Evolutionary conservation across 2,329 filamentous ascomycete genomes (phyloP).

Genomic region (Tolypocladium inflatum): DNA sequence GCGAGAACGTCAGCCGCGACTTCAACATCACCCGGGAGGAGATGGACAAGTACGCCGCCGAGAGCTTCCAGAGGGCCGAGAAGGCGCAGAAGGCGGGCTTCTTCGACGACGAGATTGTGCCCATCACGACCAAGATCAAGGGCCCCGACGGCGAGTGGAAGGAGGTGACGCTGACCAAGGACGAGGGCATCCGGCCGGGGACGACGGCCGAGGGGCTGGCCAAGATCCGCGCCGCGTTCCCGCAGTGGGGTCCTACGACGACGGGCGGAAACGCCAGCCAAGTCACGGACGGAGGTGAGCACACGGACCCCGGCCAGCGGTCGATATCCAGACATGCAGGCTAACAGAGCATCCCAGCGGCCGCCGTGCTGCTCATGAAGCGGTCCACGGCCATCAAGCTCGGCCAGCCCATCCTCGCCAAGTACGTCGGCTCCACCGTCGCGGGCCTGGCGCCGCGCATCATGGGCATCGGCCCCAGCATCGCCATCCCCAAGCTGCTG

Average conservation of each 20-base stretch:
- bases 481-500: conserved; percentile 75
- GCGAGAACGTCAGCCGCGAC: conserved; percentile 88
- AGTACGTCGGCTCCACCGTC: conserved; percentile 87
- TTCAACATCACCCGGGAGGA: conserved; percentile 72
- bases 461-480: conserved; percentile 85
- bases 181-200: conserved; percentile 85
- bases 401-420: conserved; percentile 84
- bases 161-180: conserved; percentile 68
- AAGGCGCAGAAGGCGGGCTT: conserved; percentile 80
- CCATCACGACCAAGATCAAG: conserved; percentile 74
- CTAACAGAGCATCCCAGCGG: conserved; percentile 38
- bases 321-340: background rate
- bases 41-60: conserved; percentile 80
- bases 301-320: background rate
- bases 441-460: conserved; percentile 85
- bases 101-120: conserved; percentile 91
- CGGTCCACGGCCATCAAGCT: conserved; percentile 79
- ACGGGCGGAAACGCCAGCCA: conserved; percentile 94
- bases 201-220: conserved; percentile 74
- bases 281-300: conserved; percentile 77
- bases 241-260: conserved; percentile 75
- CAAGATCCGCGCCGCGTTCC: conserved; percentile 87
- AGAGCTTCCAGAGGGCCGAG: conserved; percentile 83
- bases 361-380: conserved; percentile 88
- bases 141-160: conserved; percentile 72